A percentile compares a stretch with the other conserved stretches of the same genome.
phyloP scores from a whole-genome alignment of 2,329 filamentous ascomycete species.

The Trichophyton rubrum region DNA sequence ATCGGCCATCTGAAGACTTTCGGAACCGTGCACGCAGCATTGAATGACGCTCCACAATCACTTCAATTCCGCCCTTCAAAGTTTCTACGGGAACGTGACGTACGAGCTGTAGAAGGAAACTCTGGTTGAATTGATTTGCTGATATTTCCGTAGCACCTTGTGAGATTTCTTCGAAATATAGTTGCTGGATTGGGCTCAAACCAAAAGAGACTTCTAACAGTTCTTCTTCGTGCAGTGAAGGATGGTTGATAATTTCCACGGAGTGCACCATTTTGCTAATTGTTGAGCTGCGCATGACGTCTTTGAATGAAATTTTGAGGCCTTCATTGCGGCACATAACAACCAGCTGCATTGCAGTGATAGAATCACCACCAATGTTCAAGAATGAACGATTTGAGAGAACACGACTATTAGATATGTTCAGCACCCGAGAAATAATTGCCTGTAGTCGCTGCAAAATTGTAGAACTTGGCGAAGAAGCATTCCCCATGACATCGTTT shows the following conservation, averaged over 20 bases:
- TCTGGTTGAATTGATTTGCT: conserved; percentile 17
- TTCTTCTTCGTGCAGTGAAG: background rate
- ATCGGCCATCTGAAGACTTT: background rate
- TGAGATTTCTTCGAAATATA: conserved; percentile 12
- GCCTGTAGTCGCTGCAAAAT: background rate
- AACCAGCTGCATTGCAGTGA: conserved; percentile 23
- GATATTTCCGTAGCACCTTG: background rate
- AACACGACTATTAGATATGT: background rate
- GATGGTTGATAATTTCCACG: background rate
- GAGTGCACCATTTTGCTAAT: background rate
- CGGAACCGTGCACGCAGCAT: conserved; percentile 6
- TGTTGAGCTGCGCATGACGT: conserved; percentile 4
- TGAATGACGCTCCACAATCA: conserved; percentile 7
- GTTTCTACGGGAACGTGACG: conserved; percentile 18
- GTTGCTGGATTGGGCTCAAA: conserved; percentile 14
- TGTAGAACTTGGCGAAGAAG: background rate
- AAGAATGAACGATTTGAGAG: background rate
- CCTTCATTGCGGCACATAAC: background rate
- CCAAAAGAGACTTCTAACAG: conserved; percentile 12
- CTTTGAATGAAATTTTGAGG: background rate
- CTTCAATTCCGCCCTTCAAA: conserved; percentile 14
- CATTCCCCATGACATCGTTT: background rate
- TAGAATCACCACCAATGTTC: conserved; percentile 26
- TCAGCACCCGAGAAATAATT: background rate
- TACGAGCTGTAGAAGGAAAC: conserved; percentile 7